Evolutionary conservation across 768 basidiomycete species (phyloP), one percentile per base, ranked within the genome.

Genomic region (Porphyrellus cyaneotinctus): DNA sequence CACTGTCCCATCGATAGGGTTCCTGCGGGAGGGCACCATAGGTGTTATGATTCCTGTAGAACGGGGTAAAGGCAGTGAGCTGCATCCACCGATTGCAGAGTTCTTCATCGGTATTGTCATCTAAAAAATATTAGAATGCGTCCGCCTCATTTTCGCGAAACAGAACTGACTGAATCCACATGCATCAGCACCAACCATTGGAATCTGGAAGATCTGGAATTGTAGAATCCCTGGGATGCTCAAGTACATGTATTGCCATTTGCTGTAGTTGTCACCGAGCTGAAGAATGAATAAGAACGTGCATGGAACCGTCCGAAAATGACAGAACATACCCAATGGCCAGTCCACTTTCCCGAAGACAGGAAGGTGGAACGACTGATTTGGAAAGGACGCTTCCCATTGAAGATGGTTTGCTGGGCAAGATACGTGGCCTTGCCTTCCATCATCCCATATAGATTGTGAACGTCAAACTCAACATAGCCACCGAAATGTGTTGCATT

Each of bases 11-110:
- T 37, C 81, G 74, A 59, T 85, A 91, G 3, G 88, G 87, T 61
- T 91, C 88, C 65, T 91, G 90, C n/a, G 82, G 70, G 26, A 88
- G 73, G 6, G 86, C 84, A 22, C 80, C 81, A 48, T 72, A 73
- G 30, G 75, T 68, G 56, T 88, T 88, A 66, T 91, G 90, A 65
- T 91, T 92, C 47, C 89, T 75, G 67, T 82, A 90, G 75, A 92
- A 92, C 6, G 89, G 89, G 24, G 78, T 78, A 65, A 91, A 91
- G 2, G 88, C 89, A 4, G 85, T 76, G n/a, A 91, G 77, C 65
- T 86, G 83, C 88, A 88, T 90, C 90, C 90, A 92, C 17, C 90
- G 79, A 56, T 83, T 84, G 69, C 87, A 88, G 11, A 92, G 75
- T 64, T 91, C 88, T 66, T 91, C 89, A 58, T 88, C 80, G 9